phyloP scores from a whole-genome alignment of 495 filamentous ascomycete genomes.

The Hypoxylon perforatum region DNA sequence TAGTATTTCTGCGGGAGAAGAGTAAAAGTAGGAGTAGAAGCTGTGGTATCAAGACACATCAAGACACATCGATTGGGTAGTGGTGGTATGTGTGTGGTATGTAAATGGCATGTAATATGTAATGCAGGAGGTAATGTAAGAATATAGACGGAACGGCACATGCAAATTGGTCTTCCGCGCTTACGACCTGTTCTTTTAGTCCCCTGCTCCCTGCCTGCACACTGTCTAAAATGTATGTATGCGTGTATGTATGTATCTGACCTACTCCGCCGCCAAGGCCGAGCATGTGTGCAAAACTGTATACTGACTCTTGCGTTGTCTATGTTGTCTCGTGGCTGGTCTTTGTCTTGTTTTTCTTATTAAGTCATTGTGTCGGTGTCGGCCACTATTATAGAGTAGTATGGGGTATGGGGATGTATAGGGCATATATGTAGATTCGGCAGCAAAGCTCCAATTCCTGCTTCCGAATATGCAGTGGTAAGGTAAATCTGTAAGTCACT shows the following conservation, averaged over 20 bases:
- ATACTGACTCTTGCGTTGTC: not conserved
- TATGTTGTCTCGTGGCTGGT: not conserved
- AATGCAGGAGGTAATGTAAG: not conserved
- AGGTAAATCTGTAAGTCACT: not conserved
- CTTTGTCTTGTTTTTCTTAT: not conserved
- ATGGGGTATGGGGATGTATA: too few relatives aligned
- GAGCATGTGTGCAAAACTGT: not conserved
- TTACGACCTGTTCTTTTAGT: not conserved
- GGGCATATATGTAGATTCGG: too few relatives aligned
- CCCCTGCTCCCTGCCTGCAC: too few relatives aligned
- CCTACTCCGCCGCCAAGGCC: not conserved
- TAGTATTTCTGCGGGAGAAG: not conserved
- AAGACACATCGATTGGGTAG: too few relatives aligned
- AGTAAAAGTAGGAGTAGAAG: too few relatives aligned
- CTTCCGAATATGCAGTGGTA: not conserved
- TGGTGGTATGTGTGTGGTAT: too few relatives aligned
- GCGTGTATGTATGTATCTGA: too few relatives aligned
- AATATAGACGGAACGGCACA: not conserved
- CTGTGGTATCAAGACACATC: too few relatives aligned
- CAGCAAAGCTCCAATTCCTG: not conserved
- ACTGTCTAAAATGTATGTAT: too few relatives aligned
- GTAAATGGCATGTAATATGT: too few relatives aligned
- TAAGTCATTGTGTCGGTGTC: not conserved
- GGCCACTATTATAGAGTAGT: too few relatives aligned
- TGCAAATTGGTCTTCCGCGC: conserved; percentile 5